Evolutionary conservation across 169 alveolate genomes (phyloP), one percentile per base, ranked within the genome.

Genomic region (Gregarina niphandrodes): DNA sequence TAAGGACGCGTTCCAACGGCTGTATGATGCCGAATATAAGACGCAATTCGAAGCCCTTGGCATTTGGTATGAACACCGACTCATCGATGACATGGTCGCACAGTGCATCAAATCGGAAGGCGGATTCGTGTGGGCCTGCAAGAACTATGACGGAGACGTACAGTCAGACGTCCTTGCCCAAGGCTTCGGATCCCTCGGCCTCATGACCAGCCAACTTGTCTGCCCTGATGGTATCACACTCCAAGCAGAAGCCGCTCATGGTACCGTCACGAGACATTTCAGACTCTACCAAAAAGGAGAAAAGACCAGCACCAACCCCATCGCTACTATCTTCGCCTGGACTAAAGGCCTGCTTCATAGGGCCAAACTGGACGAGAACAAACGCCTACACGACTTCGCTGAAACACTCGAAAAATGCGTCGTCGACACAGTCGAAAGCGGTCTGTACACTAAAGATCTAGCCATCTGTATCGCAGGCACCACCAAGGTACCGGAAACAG

Each of bases 61-160:
- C 29, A 41, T 82, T 15, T 65, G 69, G 62, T 77, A 56, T 56
- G 93, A 80, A 60, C 95, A 82, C 63, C 74, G 92, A 54, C 77
- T 82, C 19, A 85, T 85, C 35, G 96, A 85, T 54, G 95, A 85
- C 48, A 85, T 85, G 96, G 96, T 85, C 15, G 96, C 96, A 26
- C 78, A 67, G 43, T 78, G 80, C 24, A 50, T 83, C 32, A 82
- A 83, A 69, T 55, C 83, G 9, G 69, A 64, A 11, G 96, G 96
- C 17, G 96, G 96, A 21, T 85, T 80, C 61, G 87, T 85, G 20
- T 85, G 96, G 96, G 96, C 96, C n/a, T 81, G 93, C 67, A 85
- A 85, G 67, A 85, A 85, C 68, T 85, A 85, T 56, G 96, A 85
- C 51, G 96, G 96, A 15, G 96, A 85, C 50, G 93, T 85, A 16